Conservation (phyloP, 768 basidiomycete genomes). For the Vishniacozyma victoriae region DNA sequence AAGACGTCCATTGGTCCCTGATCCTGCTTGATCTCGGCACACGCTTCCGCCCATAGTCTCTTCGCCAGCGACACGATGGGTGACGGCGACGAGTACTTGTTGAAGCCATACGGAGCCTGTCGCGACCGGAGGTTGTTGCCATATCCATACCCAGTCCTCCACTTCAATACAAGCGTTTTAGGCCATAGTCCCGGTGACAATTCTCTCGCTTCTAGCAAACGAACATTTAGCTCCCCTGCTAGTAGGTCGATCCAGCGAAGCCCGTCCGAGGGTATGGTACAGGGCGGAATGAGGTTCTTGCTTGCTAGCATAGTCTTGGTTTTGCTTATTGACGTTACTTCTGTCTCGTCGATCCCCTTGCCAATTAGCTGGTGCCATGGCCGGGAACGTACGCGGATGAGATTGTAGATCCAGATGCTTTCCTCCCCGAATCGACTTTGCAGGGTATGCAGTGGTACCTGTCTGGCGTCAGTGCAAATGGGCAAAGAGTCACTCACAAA, state of each 20-base stretch:
- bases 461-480: slow-evolving; percentile 21
- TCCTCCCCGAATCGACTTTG: slow-evolving; percentile 50
- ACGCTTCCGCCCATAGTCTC: too few relatives aligned
- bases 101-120: too few relatives aligned
- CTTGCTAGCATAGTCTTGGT: slow-evolving; percentile 91
- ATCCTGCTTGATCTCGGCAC: too few relatives aligned
- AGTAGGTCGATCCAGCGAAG: slow-evolving; percentile 87
- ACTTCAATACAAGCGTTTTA: slow-evolving; percentile 75
- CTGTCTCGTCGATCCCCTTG: neutral
- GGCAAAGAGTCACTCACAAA: slow-evolving; percentile 55
- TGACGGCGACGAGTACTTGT: too few relatives aligned
- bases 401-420: slow-evolving; percentile 81
- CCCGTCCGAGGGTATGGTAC: slow-evolving; percentile 68
- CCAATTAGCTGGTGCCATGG: slow-evolving; percentile 50
- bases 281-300: slow-evolving; percentile 81
- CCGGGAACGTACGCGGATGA: slow-evolving; percentile 60
- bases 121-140: too few relatives aligned
- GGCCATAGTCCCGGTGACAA: slow-evolving; percentile 76
- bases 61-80: too few relatives aligned
- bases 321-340: slow-evolving; percentile 78
- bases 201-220: slow-evolving; percentile 75
- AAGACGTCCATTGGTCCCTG: too few relatives aligned
- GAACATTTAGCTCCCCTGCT: slow-evolving; percentile 78
- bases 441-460: slow-evolving; percentile 47
- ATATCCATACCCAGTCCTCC: slow-evolving; percentile 67